Conservation (phyloP, 768 basidiomycete genomes). For the Arthromyces matolae region DNA sequence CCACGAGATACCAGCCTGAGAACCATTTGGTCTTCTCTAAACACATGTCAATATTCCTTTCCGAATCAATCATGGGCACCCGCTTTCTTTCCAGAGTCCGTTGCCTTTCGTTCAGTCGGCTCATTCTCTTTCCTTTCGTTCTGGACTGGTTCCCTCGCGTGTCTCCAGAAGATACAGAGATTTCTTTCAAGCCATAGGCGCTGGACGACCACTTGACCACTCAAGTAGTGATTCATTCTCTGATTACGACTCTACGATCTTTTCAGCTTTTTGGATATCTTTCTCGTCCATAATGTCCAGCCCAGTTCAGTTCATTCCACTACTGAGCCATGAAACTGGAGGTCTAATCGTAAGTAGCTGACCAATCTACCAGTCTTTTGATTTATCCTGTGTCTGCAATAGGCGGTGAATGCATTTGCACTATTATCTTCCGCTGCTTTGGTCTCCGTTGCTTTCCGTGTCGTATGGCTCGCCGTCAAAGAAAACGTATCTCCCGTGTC, state of each 20-base stretch:
- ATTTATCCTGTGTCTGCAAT: not conserved
- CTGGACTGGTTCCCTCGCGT: conserved; percentile 22
- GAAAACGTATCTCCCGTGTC: conserved; percentile 25
- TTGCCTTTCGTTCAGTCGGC: conserved; percentile 13
- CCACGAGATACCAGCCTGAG: not conserved
- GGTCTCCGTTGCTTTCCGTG: conserved; percentile 44
- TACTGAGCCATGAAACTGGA: conserved; percentile 29
- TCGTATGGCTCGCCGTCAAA: conserved; percentile 42
- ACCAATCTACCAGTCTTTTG: not conserved
- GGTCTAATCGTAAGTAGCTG: conserved; percentile 36
- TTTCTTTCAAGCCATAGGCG: conserved; percentile 26
- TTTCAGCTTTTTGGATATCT: conserved; percentile 1
- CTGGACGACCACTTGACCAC: conserved; percentile 35
- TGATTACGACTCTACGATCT: conserved; percentile 8
- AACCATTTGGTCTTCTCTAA: not conserved
- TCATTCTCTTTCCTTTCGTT: conserved; percentile 16
- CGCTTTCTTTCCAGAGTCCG: conserved; percentile 8
- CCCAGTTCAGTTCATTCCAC: conserved; percentile 24
- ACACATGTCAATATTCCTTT: conserved; percentile 12
- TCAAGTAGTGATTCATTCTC: conserved; percentile 2
- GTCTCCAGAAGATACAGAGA: conserved; percentile 18
- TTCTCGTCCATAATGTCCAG: conserved; percentile 12
- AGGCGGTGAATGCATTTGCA: conserved; percentile 53
- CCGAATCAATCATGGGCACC: conserved; percentile 6
- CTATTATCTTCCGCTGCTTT: conserved; percentile 52